Evolutionary conservation across 2,329 filamentous ascomycete genomes (phyloP).

Genomic region (Nigrospora oryzae): DNA sequence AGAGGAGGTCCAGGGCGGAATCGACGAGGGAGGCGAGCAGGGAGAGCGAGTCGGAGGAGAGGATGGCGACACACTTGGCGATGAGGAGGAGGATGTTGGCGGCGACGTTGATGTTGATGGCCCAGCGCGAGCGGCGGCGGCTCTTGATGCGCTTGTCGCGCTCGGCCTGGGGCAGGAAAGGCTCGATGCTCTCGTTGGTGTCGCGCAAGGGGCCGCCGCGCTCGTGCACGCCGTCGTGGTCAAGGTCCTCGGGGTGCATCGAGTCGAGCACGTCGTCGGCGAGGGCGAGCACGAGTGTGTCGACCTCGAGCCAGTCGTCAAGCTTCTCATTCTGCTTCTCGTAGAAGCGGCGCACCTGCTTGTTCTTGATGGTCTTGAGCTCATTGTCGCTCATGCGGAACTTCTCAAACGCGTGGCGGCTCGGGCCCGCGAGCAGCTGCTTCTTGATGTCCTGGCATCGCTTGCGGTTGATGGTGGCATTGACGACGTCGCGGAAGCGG

Average conservation of each 20-base stretch:
- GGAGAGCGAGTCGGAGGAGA: conserved; percentile 49
- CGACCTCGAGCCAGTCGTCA: conserved; percentile 51
- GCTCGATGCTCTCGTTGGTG: conserved; percentile 39
- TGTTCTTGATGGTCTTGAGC: conserved; percentile 42
- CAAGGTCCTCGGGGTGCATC: conserved; percentile 35
- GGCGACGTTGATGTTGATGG: conserved; percentile 45
- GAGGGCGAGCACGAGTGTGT: conserved; percentile 45
- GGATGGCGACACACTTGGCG: conserved; percentile 46
- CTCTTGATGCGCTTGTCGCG: conserved; percentile 35
- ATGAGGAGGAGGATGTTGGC: conserved; percentile 48
- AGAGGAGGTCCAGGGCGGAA: conserved; percentile 51
- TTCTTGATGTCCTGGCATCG: conserved; percentile 38
- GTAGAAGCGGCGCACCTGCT: conserved; percentile 45
- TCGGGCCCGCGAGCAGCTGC: conserved; percentile 34
- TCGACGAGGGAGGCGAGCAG: conserved; percentile 54
- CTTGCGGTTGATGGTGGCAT: conserved; percentile 25
- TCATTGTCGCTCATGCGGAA: conserved; percentile 43
- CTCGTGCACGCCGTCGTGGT: conserved; percentile 47
- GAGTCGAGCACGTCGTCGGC: conserved; percentile 51
- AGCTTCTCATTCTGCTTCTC: conserved; percentile 42
- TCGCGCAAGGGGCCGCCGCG: conserved; percentile 39
- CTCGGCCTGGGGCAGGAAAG: conserved; percentile 46
- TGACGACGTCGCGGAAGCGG: conserved; percentile 37
- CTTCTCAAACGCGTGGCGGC: conserved; percentile 35
- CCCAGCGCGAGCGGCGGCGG: conserved; percentile 41